These are phyloP conservation scores for Coccinonectria pachysandricola DNA, from an alignment of 2,329 filamentous ascomycete genomes.

Conservation along the genomic window DNA sequence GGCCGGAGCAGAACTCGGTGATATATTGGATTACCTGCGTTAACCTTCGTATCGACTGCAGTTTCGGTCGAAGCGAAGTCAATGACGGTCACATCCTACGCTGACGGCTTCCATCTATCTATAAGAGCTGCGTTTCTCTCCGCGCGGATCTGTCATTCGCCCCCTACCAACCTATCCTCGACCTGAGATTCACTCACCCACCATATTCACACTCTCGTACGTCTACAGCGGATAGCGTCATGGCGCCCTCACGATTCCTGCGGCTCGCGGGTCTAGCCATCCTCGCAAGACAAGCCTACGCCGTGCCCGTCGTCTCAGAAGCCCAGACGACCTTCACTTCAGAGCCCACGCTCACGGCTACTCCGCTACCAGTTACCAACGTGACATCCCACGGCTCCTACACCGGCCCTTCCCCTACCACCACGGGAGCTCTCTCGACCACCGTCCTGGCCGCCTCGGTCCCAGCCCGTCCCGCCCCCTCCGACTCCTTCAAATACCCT, in stretches of 20 bases:
- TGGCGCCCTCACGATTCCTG: conserved; percentile 4
- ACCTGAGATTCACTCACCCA: no score
- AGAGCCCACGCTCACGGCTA: conserved; percentile 14
- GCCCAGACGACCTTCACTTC: conserved; percentile 26
- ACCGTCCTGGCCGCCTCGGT: conserved; percentile 48
- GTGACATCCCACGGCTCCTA: conserved; percentile 60
- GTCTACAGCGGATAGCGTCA: no score
- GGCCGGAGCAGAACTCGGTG: no score
- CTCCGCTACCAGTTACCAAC: conserved; percentile 31
- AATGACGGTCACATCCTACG: no score
- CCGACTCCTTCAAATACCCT: conserved; percentile 59
- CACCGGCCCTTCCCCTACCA: conserved; percentile 50
- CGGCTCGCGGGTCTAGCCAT: conserved; percentile 4
- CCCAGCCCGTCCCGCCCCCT: conserved; percentile 43
- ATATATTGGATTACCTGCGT: no score
- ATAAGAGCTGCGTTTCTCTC: no score
- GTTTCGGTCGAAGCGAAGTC: no score
- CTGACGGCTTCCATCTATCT: no score
- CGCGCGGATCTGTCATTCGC: no score
- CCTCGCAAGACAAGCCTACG: conserved; percentile 10
- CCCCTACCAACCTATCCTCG: no score
- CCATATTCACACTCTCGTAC: no score
- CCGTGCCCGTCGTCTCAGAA: conserved; percentile 25
- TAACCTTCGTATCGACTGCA: no score
- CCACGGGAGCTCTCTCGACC: conserved; percentile 57